A percentile compares a stretch with the other conserved stretches of the same genome.
These are phyloP conservation scores for Bretziella fagacearum DNA, from an alignment of 2,329 filamentous ascomycete genomes.

Conservation along the genomic window DNA sequence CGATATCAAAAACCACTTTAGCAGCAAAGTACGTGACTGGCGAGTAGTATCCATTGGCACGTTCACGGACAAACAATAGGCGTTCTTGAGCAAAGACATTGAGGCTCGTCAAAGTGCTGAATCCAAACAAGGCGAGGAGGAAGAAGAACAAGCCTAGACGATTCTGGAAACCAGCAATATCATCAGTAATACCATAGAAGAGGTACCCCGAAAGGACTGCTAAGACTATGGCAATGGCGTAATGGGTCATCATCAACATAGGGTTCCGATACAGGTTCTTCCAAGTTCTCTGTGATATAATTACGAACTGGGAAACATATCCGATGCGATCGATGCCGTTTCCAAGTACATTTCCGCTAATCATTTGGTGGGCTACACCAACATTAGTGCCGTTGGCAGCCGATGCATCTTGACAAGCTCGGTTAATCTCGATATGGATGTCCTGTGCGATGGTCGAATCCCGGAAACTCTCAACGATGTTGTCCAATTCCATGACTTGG, in stretches of 20 bases:
- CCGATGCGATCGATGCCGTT: constrained; percentile 72
- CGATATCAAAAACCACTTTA: constrained; percentile 96
- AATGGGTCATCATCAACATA: constrained; percentile 96
- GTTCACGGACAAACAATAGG: constrained; percentile 77
- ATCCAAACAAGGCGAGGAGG: constrained; percentile 84
- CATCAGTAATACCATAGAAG: constrained; percentile 90
- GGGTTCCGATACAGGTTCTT: constrained; percentile 94
- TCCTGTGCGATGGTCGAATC: constrained; percentile 59
- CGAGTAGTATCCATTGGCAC: constrained; percentile 91
- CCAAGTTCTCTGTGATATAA: constrained; percentile 84
- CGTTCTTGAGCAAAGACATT: constrained; percentile 87
- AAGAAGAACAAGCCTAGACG: constrained; percentile 96
- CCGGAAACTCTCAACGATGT: constrained; percentile 58
- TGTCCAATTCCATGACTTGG: constrained; percentile 61
- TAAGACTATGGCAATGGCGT: constrained; percentile 86
- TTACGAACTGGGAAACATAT: constrained; percentile 65
- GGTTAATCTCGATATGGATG: constrained; percentile 58
- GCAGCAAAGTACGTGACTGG: constrained; percentile 86
- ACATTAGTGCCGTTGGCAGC: constrained; percentile 50
- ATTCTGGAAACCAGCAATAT: constrained; percentile 96
- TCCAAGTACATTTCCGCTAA: constrained; percentile 40
- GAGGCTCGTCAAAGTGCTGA: constrained; percentile 84
- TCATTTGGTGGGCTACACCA: constrained; percentile 20
- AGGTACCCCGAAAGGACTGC: constrained; percentile 89
- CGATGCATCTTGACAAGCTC: background rate